Percentiles rank a stretch among this genome's conserved stretches.
Evolutionary conservation across 495 filamentous ascomycete species (phyloP).

Genomic region (Parathielavia hyrcaniae): DNA sequence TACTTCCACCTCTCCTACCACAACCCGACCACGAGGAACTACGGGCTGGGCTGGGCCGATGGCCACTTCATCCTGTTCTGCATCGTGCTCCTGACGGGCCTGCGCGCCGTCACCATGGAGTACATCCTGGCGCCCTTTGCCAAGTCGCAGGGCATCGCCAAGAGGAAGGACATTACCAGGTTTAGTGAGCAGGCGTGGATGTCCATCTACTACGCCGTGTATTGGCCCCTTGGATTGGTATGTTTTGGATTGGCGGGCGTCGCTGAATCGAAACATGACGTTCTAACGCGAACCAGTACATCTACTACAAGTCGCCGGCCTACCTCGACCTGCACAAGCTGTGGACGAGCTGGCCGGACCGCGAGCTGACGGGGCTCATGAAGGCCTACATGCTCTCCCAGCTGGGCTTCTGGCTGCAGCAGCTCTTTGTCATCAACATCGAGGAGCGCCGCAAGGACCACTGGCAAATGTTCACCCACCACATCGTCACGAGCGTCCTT

Average conservation of each 20-base stretch:
- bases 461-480: constrained; percentile 91
- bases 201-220: constrained; percentile 66
- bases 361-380: constrained; percentile 61
- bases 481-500: constrained; percentile 78
- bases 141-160: constrained; percentile 58
- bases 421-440: constrained; percentile 88
- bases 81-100: constrained; percentile 75
- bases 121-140: constrained; percentile 76
- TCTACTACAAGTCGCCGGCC: constrained; percentile 70
- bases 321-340: constrained; percentile 71
- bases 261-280: constrained; percentile 25
- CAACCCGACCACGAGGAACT: constrained; percentile 57
- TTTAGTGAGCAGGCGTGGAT: constrained; percentile 95
- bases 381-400: constrained; percentile 93
- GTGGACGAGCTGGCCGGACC: constrained; percentile 76
- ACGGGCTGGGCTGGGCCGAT: constrained; percentile 73
- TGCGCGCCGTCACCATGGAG: constrained; percentile 80
- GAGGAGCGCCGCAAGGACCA: constrained; percentile 92
- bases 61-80: constrained; percentile 70
- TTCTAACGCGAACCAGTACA: constrained; percentile 51
- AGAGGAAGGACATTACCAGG: constrained; percentile 64
- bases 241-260: constrained; percentile 36
- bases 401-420: constrained; percentile 88
- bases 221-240: constrained; percentile 83
- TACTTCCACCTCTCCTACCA: constrained; percentile 85